A percentile compares a stretch with the other conserved stretches of the same genome.
These are phyloP conservation scores for Myxozyma udenii DNA, from an alignment of 805 yeast species.

Conservation along the genomic window DNA sequence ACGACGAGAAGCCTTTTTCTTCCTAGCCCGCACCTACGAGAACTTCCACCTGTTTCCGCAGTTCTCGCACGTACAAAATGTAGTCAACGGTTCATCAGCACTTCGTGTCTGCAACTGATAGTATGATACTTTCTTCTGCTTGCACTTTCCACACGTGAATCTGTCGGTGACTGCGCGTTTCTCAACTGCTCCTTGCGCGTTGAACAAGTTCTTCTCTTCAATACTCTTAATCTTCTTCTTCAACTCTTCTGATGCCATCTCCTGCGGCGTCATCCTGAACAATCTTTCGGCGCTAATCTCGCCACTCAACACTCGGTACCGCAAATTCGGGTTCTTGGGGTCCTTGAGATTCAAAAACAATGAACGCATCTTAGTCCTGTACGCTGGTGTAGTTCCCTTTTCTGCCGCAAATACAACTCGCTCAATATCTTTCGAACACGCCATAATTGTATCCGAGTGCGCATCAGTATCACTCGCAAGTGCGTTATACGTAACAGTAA, in stretches of 20 bases:
- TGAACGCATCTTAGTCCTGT: conserved; percentile 80
- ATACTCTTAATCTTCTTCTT: conserved; percentile 81
- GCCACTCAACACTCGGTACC: conserved; percentile 65
- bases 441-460: conserved; percentile 58
- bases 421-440: conserved; percentile 70
- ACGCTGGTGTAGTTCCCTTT: conserved; percentile 52
- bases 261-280: conserved; percentile 83
- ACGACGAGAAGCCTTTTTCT: too few species aligned
- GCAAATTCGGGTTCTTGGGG: conserved; percentile 81
- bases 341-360: conserved; percentile 84
- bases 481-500: conserved; percentile 82
- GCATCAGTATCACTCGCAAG: conserved; percentile 73
- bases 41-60: conserved; percentile 99
- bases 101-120: conserved; percentile 97
- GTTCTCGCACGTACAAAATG: conserved; percentile 95
- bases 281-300: conserved; percentile 63
- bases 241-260: conserved; percentile 89
- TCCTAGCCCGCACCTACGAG: too few species aligned
- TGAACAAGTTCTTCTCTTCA: conserved; percentile 83
- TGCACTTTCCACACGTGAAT: conserved; percentile 96
- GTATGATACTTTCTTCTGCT: conserved; percentile 92
- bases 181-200: conserved; percentile 96
- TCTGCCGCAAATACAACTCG: conserved; percentile 59
- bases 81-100: conserved; percentile 98
- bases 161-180: conserved; percentile 95